Base-by-base conservation (phyloP, 805 yeast genomes). In the Nematodospora valgi region DNA sequence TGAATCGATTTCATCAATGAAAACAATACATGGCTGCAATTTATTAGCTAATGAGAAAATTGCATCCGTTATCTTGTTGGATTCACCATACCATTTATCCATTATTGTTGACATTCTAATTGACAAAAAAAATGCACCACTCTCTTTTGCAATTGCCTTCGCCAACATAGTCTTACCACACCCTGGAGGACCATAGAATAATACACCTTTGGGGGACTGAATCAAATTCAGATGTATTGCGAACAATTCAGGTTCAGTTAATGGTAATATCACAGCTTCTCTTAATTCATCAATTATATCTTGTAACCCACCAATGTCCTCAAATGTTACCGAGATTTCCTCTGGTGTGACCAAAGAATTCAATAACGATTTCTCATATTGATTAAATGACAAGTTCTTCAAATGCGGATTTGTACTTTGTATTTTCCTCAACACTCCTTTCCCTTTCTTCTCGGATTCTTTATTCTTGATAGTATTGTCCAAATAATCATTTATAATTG, bases 51-150 rank as follows among this genome's bases (percentile, higher is more conserved):
- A 70, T 6, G 96, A 81, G 56, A 91, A 91, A 23, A 91, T 77
- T 1, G 96, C 98, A 46, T 89, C 95, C 1, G 87, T 93, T 32
- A 89, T 79, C 63, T 93, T 93, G 59, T 93, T 91, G 19, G 91
- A 79, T 60, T 91, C 98, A 11, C 98, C 98, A 54, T 86, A 91
- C 95, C 96, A 91, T 60, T 91, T 91, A 62, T 93, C 96, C 91
- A 89, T 85, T 12, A 91, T 78, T 2, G 91, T 80, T 17, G 96
- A 87, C 94, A 91, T 85, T 57, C 95, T 74, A 34, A 91, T 83
- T 49, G 89, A 87, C 32, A 91, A 74, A 61, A 91, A 91, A 48
- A 82, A 87, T 0, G 98, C 98, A 1, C 86, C 87, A 46, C 94
- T 81, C 57, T 89, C 96, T 37, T 78, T 74, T 1, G 98, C 98